Evolutionary conservation across 805 yeast genomes (phyloP).

Genomic region (Metschnikowia similis): DNA sequence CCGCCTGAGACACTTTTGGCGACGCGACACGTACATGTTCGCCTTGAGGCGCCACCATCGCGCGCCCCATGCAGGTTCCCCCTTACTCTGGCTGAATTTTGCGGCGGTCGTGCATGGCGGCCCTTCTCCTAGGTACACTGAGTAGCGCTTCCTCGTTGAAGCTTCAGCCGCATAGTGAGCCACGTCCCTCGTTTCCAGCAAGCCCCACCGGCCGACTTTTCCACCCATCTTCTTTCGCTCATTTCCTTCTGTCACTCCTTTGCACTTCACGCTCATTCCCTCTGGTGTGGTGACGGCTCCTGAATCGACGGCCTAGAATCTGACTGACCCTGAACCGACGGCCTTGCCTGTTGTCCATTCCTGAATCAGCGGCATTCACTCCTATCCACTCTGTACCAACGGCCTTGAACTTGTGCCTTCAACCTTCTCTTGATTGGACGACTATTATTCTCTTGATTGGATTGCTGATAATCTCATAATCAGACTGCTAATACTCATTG

Average conservation of each 20-base stretch:
- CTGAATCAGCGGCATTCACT: no score
- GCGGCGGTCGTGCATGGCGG: background rate
- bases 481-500: no score
- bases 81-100: background rate
- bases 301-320: background rate
- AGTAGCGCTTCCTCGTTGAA: background rate
- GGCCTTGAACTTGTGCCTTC: no score
- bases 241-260: background rate
- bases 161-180: slow-evolving; percentile 2
- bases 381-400: no score
- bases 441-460: no score
- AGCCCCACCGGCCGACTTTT: background rate
- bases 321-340: no score
- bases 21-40: slow-evolving; percentile 2
- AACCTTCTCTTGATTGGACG: no score
- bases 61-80: background rate
- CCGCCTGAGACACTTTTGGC: slow-evolving; percentile 1
- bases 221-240: background rate
- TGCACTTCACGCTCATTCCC: background rate
- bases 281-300: background rate
- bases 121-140: background rate
- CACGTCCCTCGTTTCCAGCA: slow-evolving; percentile 2
- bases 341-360: no score
- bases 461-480: no score
- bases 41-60: background rate